These are phyloP conservation scores for Paramyrothecium sp. DNA, from an alignment of 2,329 filamentous ascomycete species.

Conservation along the genomic window DNA sequence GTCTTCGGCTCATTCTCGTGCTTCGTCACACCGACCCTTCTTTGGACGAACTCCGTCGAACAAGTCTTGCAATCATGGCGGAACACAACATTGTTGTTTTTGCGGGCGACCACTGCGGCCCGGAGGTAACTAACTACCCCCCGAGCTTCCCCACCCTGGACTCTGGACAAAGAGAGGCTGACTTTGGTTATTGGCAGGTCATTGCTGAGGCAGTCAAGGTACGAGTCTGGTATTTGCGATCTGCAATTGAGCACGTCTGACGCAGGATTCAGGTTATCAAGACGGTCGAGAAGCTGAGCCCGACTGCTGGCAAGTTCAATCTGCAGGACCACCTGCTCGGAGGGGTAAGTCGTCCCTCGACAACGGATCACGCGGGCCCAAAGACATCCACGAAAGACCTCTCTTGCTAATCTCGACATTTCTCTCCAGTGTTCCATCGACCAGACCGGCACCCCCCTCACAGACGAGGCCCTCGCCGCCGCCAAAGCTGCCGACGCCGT, in stretches of 20 bases:
- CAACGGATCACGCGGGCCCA: constrained; percentile 9
- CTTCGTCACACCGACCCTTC: constrained; percentile 9
- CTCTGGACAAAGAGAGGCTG: constrained; percentile 13
- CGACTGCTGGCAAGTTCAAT: constrained; percentile 73
- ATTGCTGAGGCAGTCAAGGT: constrained; percentile 83
- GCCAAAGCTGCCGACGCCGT: constrained; percentile 84
- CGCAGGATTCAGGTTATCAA: constrained; percentile 63
- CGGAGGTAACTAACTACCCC: constrained; percentile 58
- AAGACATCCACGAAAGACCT: constrained; percentile 6
- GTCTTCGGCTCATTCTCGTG: constrained; percentile 9
- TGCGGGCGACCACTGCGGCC: constrained; percentile 78
- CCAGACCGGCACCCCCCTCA: constrained; percentile 73
- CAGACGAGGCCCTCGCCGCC: constrained; percentile 74
- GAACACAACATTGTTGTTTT: constrained; percentile 76
- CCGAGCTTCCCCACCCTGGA: constrained; percentile 13
- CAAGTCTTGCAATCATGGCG: constrained; percentile 49
- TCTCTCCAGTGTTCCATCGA: constrained; percentile 77
- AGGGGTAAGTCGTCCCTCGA: constrained; percentile 61
- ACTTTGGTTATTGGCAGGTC: constrained; percentile 46
- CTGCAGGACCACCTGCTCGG: constrained; percentile 86
- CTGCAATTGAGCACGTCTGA: constrained; percentile 11
- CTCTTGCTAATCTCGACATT: constrained; percentile 10
- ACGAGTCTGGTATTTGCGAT: constrained; percentile 17
- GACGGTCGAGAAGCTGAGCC: constrained; percentile 68
- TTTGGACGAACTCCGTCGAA: constrained; percentile 8